Evolutionary conservation across 202 grass and related monocot genomes (phyloP).

Genomic region (Setaria viridis): DNA sequence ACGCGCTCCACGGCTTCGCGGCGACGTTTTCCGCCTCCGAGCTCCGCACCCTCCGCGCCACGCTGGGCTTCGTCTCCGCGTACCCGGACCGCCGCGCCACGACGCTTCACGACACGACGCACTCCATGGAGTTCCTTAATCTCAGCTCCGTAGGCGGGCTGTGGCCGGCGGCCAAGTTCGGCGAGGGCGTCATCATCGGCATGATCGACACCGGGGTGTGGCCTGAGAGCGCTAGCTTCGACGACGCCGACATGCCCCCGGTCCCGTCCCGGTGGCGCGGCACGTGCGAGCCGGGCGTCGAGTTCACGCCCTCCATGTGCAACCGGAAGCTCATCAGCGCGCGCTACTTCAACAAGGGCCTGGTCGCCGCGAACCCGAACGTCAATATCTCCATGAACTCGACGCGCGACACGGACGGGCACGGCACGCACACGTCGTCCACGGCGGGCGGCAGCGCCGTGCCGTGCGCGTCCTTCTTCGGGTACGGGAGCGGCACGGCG

Average conservation of each 20-base stretch:
- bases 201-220: slow-evolving; percentile 75
- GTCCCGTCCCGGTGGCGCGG: slow-evolving; percentile 69
- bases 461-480: slow-evolving; percentile 64
- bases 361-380: slow-evolving; percentile 57
- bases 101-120: slow-evolving; percentile 63
- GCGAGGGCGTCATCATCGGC: slow-evolving; percentile 84
- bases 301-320: slow-evolving; percentile 57
- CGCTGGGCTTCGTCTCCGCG: slow-evolving; percentile 63
- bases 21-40: slow-evolving; percentile 55
- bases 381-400: slow-evolving; percentile 60
- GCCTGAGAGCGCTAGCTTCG: slow-evolving; percentile 87
- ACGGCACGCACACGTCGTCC: slow-evolving; percentile 91
- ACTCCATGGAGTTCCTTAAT: slow-evolving; percentile 70
- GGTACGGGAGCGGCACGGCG: slow-evolving; percentile 56
- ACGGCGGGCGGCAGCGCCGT: slow-evolving; percentile 63
- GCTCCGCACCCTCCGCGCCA: slow-evolving; percentile 44
- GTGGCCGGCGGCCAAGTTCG: slow-evolving; percentile 59
- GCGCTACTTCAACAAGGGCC: slow-evolving; percentile 66
- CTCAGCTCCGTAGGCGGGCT: slow-evolving; percentile 42
- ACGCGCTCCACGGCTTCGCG: slow-evolving; percentile 76
- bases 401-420: slow-evolving; percentile 66
- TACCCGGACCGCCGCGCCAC: slow-evolving; percentile 50
- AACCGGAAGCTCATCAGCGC: slow-evolving; percentile 89
- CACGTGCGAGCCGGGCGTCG: slow-evolving; percentile 53
- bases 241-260: slow-evolving; percentile 50